Conservation (phyloP, 305 asterid species). For the Solanum hybrid region DNA sequence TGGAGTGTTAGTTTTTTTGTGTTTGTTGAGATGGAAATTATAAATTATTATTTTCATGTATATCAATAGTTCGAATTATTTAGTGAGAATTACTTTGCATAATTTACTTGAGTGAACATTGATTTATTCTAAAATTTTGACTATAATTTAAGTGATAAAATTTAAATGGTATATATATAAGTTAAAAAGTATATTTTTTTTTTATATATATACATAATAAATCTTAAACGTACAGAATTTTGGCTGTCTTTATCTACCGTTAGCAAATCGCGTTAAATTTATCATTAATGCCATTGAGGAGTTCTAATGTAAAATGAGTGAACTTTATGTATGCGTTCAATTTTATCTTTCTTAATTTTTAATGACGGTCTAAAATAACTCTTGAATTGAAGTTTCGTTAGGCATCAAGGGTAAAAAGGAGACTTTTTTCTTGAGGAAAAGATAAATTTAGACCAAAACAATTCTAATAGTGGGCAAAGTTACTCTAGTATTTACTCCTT, state of each 20-base stretch:
- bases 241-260: neutral
- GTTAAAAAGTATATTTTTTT: neutral
- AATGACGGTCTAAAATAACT: neutral
- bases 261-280: neutral
- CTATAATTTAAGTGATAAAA: neutral
- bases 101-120: neutral
- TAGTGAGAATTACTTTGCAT: neutral
- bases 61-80: too few species aligned
- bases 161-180: neutral
- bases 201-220: neutral
- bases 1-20: neutral
- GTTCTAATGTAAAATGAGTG: neutral
- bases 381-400: neutral
- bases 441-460: neutral
- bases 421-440: neutral
- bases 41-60: too few species aligned
- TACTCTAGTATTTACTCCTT: neutral
- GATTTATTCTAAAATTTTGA: neutral
- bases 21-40: neutral
- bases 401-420: accelerated
- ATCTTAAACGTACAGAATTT: neutral
- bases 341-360: too few species aligned
- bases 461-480: neutral
- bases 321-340: too few species aligned
- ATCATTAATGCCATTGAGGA: neutral